Conservation (phyloP, 495 filamentous ascomycete genomes). For the Podospora pseudoanserina region DNA sequence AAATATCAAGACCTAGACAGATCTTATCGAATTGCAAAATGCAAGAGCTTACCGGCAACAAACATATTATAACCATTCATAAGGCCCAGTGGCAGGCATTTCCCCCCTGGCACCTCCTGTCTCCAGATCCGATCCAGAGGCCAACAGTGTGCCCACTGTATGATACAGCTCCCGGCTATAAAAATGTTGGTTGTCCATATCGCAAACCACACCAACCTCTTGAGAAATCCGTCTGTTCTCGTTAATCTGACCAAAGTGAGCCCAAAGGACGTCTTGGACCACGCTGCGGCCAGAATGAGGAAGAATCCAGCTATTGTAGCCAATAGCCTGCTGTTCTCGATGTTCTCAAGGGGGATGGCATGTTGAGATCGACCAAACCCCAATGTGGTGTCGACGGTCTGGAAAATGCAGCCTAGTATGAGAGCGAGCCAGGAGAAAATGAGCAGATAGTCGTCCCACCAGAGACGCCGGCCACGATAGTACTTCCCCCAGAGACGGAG, state of each 20-base stretch:
- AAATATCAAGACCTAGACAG: conserved; percentile 2
- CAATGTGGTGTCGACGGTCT: conserved; percentile 11
- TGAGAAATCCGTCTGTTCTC: conserved; percentile 21
- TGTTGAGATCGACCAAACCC: conserved; percentile 29
- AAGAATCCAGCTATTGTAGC: conserved; percentile 19
- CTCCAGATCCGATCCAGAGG: conserved; percentile 18
- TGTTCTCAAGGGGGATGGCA: conserved; percentile 20
- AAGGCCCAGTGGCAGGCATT: conserved; percentile 8
- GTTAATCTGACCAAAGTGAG: conserved; percentile 35
- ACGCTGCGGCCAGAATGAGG: conserved; percentile 21
- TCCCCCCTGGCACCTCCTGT: background rate
- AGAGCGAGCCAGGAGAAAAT: conserved; percentile 33
- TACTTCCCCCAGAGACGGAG: background rate
- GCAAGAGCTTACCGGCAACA: conserved; percentile 19
- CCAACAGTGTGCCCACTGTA: conserved; percentile 34
- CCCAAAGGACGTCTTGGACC: conserved; percentile 36
- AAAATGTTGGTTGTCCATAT: conserved; percentile 35
- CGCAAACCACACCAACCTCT: conserved; percentile 21
- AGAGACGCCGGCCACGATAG: conserved; percentile 15
- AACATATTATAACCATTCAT: conserved; percentile 29
- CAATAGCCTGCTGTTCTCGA: conserved; percentile 12
- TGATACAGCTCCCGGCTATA: conserved; percentile 31
- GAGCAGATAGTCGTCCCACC: conserved; percentile 36
- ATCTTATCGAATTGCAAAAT: conserved; percentile 18
- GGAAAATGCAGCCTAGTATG: conserved; percentile 17